Evolutionary conservation across 192 early-diverging fungal species (phyloP), one percentile per base, ranked within the genome.

Genomic region (Jimgerdemannia flammicorona): DNA sequence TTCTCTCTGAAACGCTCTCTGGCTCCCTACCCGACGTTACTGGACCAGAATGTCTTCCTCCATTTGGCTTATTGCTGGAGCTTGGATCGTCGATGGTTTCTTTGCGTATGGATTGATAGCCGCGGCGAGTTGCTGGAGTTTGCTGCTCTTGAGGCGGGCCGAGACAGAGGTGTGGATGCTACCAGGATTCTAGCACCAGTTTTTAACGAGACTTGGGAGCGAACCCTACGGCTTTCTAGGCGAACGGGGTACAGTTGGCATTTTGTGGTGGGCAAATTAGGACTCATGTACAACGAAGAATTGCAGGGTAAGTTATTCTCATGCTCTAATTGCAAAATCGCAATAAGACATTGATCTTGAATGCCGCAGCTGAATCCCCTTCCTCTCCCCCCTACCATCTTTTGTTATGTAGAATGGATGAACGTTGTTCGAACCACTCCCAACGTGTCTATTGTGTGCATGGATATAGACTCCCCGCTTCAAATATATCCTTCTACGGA

Each of bases 61-160:
- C 85, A 88, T 73, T 70, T 88, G 4, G 87, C 82, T 3, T 88
- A 88, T 65, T 75, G 79, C 3, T 83, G 82, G 44, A 88, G 83
- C 77, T 49, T 85, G 49, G 85, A 88, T 73, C 77, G 78, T 3
- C 84, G 85, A 1, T 88, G 85, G 85, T 67, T 85, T 59, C 80
- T 84, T 4, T 77, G 78, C 43, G 85, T 88, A 3, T 88, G 85
- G 84, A 86, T 82, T 9, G 85, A 88, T 54, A 77, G 84, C 71
- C 79, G 85, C 44, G 87, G 87, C 14, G 85, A 88, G 72, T 71
- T 88, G 71, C 41, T 86, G 3, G 85, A 86, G 43, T 83, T 78
- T 67, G 64, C 80, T 66, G 77, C 80, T 3, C 64, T 83, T 59
- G 65, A 79, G 20, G 17, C 70, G 14, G 44, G 70, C 42, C 44